phyloP scores from a whole-genome alignment of 805 yeast species.

The Kuraishia cidri region DNA sequence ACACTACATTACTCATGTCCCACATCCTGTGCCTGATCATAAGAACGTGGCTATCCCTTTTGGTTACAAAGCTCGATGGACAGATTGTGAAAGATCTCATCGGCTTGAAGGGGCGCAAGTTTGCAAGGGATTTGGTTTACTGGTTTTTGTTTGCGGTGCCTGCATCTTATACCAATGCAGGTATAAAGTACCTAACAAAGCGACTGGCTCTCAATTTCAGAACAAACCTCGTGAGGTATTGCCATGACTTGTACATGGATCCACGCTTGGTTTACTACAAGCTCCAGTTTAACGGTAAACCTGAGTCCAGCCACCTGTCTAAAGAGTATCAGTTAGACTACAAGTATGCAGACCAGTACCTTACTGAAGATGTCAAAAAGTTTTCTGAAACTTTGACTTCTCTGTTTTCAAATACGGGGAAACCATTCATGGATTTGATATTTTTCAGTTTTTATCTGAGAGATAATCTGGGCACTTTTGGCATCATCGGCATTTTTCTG shows the following conservation, averaged over 20 bases:
- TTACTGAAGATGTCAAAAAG: conserved; percentile 75
- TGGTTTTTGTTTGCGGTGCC: conserved; percentile 93
- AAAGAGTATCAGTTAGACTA: conserved; percentile 22
- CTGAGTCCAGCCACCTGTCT: conserved; percentile 19
- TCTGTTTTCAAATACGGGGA: conserved; percentile 81
- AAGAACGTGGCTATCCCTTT: conserved; percentile 79
- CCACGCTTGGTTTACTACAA: conserved; percentile 77
- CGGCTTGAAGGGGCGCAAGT: conserved; percentile 68
- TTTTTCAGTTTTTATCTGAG: conserved; percentile 79
- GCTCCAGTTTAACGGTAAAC: conserved; percentile 47
- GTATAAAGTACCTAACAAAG: conserved; percentile 73
- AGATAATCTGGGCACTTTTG: conserved; percentile 81
- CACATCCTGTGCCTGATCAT: conserved; percentile 70
- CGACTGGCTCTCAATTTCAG: conserved; percentile 77
- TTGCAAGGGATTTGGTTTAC: conserved; percentile 66
- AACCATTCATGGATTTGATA: conserved; percentile 80
- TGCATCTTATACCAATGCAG: conserved; percentile 86
- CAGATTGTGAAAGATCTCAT: conserved; percentile 85
- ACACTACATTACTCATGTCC: conserved; percentile 52
- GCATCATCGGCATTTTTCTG: conserved; percentile 70
- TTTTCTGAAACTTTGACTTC: conserved; percentile 79
- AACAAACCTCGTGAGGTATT: conserved; percentile 72
- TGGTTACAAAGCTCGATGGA: conserved; percentile 87
- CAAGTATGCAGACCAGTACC: conserved; percentile 77
- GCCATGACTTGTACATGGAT: conserved; percentile 86